phyloP scores from a whole-genome alignment of 2,329 filamentous ascomycete genomes.

The Drechmeria coniospora region DNA sequence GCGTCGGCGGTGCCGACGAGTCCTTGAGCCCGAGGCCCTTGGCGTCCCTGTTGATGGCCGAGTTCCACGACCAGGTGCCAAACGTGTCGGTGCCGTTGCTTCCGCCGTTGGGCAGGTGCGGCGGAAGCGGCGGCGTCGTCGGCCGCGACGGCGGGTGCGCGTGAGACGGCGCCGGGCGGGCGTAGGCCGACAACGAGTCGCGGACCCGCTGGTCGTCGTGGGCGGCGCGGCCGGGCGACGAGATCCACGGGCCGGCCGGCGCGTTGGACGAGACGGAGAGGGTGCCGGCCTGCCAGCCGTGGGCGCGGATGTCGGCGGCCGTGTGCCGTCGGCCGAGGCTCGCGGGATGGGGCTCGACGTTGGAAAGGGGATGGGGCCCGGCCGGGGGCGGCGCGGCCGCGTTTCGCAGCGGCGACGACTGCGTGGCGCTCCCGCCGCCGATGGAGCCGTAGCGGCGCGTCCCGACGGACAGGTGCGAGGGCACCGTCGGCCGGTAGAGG shows the following conservation, averaged over 20 bases:
- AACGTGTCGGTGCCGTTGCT: conserved; percentile 26
- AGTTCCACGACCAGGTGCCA: conserved; percentile 41
- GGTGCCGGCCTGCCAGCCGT: conserved; percentile 53
- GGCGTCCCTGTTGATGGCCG: conserved; percentile 30
- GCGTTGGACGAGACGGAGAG: conserved; percentile 50
- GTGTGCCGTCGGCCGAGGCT: conserved; percentile 77
- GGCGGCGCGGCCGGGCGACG: conserved; percentile 34
- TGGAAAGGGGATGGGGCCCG: conserved; percentile 48
- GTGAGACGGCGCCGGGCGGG: conserved; percentile 29
- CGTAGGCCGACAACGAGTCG: conserved; percentile 41
- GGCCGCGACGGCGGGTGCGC: conserved; percentile 33
- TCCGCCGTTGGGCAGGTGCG: conserved; percentile 28
- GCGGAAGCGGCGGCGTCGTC: conserved; percentile 34
- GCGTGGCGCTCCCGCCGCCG: conserved; percentile 51
- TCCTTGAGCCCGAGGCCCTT: conserved; percentile 37
- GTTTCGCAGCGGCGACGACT: conserved; percentile 60
- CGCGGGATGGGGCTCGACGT: conserved; percentile 45
- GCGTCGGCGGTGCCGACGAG: conserved; percentile 39
- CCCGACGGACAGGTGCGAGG: conserved; percentile 65
- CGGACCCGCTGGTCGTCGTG: conserved; percentile 39
- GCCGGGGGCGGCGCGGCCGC: conserved; percentile 49
- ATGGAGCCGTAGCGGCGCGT: conserved; percentile 78
- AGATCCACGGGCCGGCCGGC: conserved; percentile 34
- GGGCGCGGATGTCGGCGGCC: conserved; percentile 84
- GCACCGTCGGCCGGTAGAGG: conserved; percentile 62